Evolutionary conservation across 2,329 filamentous ascomycete genomes (phyloP).

Genomic region (Corinectria fuckeliana): DNA sequence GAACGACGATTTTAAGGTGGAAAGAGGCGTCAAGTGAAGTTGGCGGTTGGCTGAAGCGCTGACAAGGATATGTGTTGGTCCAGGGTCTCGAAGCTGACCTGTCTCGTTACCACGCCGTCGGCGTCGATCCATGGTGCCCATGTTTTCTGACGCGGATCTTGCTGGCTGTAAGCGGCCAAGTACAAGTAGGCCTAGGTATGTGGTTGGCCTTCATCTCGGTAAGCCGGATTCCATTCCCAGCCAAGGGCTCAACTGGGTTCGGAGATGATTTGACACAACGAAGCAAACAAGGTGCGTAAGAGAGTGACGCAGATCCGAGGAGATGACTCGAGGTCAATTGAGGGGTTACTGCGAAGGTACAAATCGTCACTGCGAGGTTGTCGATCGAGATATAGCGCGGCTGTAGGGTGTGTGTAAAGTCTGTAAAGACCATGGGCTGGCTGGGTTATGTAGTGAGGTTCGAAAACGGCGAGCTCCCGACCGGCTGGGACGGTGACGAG

Average conservation of each 20-base stretch:
- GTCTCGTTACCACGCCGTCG: conserved; percentile 23
- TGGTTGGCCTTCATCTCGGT: conserved; percentile 14
- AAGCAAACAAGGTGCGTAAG: background rate
- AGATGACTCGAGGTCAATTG: no score
- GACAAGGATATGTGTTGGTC: conserved; percentile 8
- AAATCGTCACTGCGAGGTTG: background rate
- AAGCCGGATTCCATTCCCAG: conserved; percentile 2
- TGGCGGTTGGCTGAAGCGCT: background rate
- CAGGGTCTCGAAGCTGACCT: conserved; percentile 5
- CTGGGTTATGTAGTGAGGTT: background rate
- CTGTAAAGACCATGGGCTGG: no score
- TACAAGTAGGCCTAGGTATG: no score
- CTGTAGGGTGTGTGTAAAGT: background rate
- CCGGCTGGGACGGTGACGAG: conserved; percentile 4
- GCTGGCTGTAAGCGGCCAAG: conserved; percentile 1
- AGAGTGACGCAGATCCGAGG: no score
- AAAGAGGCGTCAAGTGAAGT: background rate
- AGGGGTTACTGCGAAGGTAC: no score
- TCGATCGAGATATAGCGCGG: background rate
- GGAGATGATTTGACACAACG: conserved; percentile 4
- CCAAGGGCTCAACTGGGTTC: background rate
- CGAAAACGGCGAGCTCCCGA: conserved; percentile 7
- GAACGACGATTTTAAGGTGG: background rate
- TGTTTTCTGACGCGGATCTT: conserved; percentile 2
- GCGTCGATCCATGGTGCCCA: conserved; percentile 16